Base-by-base conservation (phyloP, 805 yeast genomes). In the Cephaloascus albidus region DNA sequence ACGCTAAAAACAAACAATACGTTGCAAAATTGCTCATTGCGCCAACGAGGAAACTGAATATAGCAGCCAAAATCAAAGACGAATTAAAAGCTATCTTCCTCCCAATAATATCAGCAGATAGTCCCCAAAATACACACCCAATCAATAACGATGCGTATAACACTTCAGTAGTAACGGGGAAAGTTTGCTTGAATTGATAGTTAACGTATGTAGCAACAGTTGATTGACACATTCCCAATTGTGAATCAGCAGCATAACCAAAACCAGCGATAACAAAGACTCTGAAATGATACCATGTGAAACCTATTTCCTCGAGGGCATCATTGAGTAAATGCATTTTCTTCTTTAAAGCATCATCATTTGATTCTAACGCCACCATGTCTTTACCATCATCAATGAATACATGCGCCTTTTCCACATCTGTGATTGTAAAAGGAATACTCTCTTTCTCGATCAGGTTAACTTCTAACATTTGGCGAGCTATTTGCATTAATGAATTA, bases 221-320 rank as follows among this genome's bases (percentile, higher is more conserved):
- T 38, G 51, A 43, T 42, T 55, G 58, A 27, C 55, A 40, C 27
- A 41, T 43, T 20, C 52, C 48, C 18, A 59, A 42, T 40, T 55
- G 61, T 18, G 61, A 53, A 23, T 59, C 66, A 8, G 61, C 57
- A 4, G 62, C 58, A 42, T 60, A 61, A 3, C 68, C 67, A 57
- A 61, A 54, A 4, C 67, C 67, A 39, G 58, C 60, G 12, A 62
- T 41, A 39, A 59, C 49, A 39, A 62, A 60, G 19, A 60, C 44
- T 44, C 60, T 60, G 40, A 57, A 47, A 40, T 60, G 67, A 43
- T 57, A 61, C 16, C 53, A 51, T 12, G 60, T 56, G 43, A 57
- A 56, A 0, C 82, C 82, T 39, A 76, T 73, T 47, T 77, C 78
- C 49, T 77, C 80, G 41, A 76, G 61, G n/a, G 82, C 78, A 41